A percentile compares a stretch with the other conserved stretches of the same genome.
Evolutionary conservation across 225 moss, liverwort and hornwort genomes (phyloP).

Genomic region (Climacium dendroides): DNA sequence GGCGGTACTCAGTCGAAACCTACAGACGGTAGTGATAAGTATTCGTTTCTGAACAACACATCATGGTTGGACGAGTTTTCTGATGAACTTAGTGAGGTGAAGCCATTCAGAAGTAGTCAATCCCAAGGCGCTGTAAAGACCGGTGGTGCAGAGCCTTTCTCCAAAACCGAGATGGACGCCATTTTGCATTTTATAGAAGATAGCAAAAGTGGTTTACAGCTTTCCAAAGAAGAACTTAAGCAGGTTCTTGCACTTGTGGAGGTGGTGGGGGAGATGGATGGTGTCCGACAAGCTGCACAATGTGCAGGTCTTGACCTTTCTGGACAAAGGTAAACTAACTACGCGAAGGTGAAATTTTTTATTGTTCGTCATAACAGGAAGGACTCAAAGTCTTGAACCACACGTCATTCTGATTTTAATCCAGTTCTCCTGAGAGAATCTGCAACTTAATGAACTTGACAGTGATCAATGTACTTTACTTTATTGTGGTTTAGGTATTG

Average conservation of each 20-base stretch:
- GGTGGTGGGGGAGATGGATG: slow-evolving; percentile 89
- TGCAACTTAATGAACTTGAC: not conserved
- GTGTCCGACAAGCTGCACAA: slow-evolving; percentile 44
- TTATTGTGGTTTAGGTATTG: slow-evolving; percentile 58
- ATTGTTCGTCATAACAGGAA: not conserved
- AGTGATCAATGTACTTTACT: not conserved
- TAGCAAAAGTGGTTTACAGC: slow-evolving; percentile 23
- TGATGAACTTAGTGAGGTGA: slow-evolving; percentile 21
- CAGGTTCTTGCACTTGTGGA: slow-evolving; percentile 71
- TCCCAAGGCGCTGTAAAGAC: slow-evolving; percentile 27
- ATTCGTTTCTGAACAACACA: slow-evolving; percentile 42
- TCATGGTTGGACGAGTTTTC: slow-evolving; percentile 51
- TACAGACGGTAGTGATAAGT: slow-evolving; percentile 17
- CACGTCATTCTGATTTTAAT: not conserved
- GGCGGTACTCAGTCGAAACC: not conserved
- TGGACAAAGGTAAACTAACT: slow-evolving; percentile 56
- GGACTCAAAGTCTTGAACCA: not conserved
- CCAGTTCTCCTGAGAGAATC: not conserved
- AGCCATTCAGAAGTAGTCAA: slow-evolving; percentile 11
- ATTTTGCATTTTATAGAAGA: slow-evolving; percentile 39
- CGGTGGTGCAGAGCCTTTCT: slow-evolving; percentile 56
- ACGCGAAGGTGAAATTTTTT: not conserved
- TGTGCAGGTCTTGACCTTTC: slow-evolving; percentile 61
- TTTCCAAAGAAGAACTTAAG: slow-evolving; percentile 38
- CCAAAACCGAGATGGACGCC: slow-evolving; percentile 54